Percentiles rank a stretch among this genome's conserved stretches.
Conservation (phyloP, 75 land plant species). For the Pinus tabuliformis region DNA sequence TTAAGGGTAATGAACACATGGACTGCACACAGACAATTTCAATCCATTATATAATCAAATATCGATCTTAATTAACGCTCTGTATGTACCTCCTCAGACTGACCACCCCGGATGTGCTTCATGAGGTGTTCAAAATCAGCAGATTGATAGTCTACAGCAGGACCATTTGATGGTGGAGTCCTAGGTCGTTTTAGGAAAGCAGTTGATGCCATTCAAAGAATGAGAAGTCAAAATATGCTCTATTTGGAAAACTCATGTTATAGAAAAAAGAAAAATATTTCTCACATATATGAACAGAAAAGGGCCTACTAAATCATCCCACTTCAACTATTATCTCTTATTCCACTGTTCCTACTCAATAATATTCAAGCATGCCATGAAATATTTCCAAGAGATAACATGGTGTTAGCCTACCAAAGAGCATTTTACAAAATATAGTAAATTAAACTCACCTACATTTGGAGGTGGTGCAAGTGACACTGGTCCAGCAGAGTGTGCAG, state of each 20-base stretch:
- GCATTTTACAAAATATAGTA: neutral
- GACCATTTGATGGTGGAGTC: conserved; percentile 47
- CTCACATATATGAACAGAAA: too few species aligned
- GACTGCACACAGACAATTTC: too few species aligned
- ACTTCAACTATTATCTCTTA: too few species aligned
- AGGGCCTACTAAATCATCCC: too few species aligned
- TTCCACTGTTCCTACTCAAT: neutral
- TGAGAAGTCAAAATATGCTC: neutral
- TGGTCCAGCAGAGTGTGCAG: conserved; percentile 62
- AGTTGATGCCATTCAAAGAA: neutral
- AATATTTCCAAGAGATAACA: too few species aligned
- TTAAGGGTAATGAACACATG: too few species aligned
- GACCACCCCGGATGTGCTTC: conserved; percentile 64
- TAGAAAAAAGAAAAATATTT: too few species aligned
- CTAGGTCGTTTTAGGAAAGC: conserved; percentile 68
- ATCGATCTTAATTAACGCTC: neutral
- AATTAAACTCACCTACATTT: conserved; percentile 38
- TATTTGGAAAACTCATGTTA: conserved; percentile 19
- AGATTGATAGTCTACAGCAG: conserved; percentile 75
- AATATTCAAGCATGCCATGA: neutral
- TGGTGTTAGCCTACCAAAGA: neutral
- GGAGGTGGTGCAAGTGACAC: conserved; percentile 59
- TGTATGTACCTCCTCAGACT: conserved; percentile 9
- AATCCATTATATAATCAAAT: neutral
- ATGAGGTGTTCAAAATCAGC: conserved; percentile 85